Percentiles rank a stretch among this genome's conserved stretches.
Evolutionary conservation across 805 yeast species (phyloP).

Genomic region (Candida taoyuanica): DNA sequence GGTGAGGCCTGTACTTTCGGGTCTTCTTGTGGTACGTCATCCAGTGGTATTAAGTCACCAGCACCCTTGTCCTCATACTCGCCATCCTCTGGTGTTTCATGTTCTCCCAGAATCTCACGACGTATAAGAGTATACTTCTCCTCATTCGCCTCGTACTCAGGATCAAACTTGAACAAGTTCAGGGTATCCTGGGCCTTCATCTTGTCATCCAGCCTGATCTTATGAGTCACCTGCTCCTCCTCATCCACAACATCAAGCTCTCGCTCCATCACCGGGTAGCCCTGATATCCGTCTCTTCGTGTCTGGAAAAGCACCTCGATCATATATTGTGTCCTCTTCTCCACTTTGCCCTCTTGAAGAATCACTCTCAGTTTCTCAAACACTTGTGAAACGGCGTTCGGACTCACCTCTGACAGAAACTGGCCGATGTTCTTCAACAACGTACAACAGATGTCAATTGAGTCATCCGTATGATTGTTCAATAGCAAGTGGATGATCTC

Average conservation of each 20-base stretch:
- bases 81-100: conserved; percentile 29
- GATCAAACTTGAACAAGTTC: conserved; percentile 49
- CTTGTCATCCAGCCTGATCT: conserved; percentile 48
- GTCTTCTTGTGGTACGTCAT: conserved; percentile 36
- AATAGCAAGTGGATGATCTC: conserved; percentile 48
- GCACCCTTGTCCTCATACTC: neutral
- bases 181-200: conserved; percentile 42
- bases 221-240: conserved; percentile 55
- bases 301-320: conserved; percentile 49
- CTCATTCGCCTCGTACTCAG: conserved; percentile 47
- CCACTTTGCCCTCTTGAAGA: conserved; percentile 50
- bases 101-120: conserved; percentile 24
- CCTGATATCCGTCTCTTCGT: conserved; percentile 41
- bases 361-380: conserved; percentile 57
- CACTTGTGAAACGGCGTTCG: conserved; percentile 42
- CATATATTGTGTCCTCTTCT: conserved; percentile 38
- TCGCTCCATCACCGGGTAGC: conserved; percentile 35
- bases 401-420: conserved; percentile 39
- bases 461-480: conserved; percentile 45
- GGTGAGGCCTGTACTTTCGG: conserved; percentile 36
- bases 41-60: neutral
- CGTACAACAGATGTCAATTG: conserved; percentile 49
- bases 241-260: conserved; percentile 60
- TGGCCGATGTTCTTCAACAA: conserved; percentile 52
- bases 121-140: conserved; percentile 38